These are phyloP conservation scores for Aspergillus puulaauensis DNA, from an alignment of 2,329 filamentous ascomycete species.

Conservation along the genomic window DNA sequence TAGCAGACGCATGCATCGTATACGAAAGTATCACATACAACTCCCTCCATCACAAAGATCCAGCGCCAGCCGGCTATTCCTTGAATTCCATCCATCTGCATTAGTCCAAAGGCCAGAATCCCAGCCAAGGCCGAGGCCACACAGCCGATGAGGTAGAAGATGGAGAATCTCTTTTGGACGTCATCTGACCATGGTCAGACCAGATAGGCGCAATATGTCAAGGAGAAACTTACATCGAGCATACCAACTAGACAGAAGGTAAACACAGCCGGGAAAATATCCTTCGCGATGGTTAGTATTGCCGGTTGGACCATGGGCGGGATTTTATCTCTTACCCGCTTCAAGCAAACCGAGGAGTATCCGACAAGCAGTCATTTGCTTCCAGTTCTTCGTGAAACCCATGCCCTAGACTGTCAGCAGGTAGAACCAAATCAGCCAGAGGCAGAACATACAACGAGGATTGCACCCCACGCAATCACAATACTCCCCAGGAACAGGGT, in stretches of 20 bases:
- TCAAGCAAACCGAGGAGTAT: conserved; percentile 29
- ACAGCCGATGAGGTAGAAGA: conserved; percentile 52
- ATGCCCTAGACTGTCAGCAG: conserved; percentile 24
- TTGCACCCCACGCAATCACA: conserved; percentile 29
- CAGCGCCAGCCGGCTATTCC: conserved; percentile 52
- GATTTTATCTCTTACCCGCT: conserved; percentile 14
- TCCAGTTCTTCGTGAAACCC: conserved; percentile 31
- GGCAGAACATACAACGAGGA: conserved; percentile 26
- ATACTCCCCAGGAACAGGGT: conserved; percentile 28
- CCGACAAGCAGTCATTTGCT: conserved; percentile 25
- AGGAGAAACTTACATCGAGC: conserved; percentile 40
- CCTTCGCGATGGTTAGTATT: conserved; percentile 61
- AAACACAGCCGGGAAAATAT: conserved; percentile 70
- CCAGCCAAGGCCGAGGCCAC: conserved; percentile 50
- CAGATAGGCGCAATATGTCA: neutral
- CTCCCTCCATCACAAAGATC: conserved; percentile 57
- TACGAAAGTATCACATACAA: conserved; percentile 22
- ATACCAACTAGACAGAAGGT: conserved; percentile 73
- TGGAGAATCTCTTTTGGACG: conserved; percentile 35
- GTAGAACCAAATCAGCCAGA: neutral
- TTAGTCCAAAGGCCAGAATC: conserved; percentile 46
- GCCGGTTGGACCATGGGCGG: conserved; percentile 29
- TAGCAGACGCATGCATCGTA: neutral
- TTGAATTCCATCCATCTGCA: conserved; percentile 43
- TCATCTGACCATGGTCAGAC: conserved; percentile 21